phyloP scores from a whole-genome alignment of 1,284 basidiomycete genomes.

The Ganoderma boninense region DNA sequence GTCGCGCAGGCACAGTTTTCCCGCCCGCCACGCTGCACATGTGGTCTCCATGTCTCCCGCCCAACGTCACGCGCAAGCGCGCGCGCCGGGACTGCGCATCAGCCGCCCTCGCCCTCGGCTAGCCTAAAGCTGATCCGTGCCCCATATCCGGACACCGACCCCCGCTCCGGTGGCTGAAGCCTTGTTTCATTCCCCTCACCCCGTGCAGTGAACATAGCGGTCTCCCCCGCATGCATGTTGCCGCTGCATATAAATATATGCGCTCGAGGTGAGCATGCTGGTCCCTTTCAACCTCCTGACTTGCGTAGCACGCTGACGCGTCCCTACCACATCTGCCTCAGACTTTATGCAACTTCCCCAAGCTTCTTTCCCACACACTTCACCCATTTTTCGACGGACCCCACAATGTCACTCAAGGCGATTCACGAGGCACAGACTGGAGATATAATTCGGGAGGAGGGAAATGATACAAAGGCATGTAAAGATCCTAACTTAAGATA shows the following conservation, averaged over 20 bases:
- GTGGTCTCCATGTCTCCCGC: conserved; percentile 3
- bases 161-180: conserved; percentile 9
- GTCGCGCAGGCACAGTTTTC: background rate
- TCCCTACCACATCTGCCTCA: background rate
- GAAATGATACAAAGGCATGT: conserved; percentile 18
- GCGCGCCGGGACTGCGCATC: conserved; percentile 16
- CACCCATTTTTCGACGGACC: background rate
- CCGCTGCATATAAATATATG: background rate
- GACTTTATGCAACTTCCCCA: background rate
- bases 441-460: background rate
- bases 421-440: background rate
- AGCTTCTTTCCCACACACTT: background rate
- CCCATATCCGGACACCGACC: conserved; percentile 14
- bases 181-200: background rate
- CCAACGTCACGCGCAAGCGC: conserved; percentile 1
- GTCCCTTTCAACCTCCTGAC: background rate
- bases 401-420: background rate
- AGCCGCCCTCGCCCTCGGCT: conserved; percentile 19
- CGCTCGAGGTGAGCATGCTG: background rate
- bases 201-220: background rate
- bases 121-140: conserved; percentile 29
- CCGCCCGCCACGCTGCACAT: background rate
- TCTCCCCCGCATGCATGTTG: background rate
- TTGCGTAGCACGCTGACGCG: background rate
- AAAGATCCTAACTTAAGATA: conserved; percentile 12